Evolutionary conservation across 768 basidiomycete species (phyloP).

Genomic region (Russula vinacea): DNA sequence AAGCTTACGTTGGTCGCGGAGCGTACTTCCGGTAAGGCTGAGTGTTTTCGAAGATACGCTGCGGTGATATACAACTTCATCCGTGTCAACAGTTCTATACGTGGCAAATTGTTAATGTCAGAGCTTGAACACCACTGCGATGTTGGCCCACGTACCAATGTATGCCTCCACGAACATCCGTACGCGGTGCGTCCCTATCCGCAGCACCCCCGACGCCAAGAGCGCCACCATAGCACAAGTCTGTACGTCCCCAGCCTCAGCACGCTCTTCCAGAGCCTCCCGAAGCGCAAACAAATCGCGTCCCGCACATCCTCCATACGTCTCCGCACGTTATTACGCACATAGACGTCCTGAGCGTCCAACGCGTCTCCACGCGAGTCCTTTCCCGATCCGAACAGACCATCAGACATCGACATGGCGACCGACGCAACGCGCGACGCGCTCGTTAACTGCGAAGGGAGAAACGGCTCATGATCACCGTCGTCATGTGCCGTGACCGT

Average conservation of each 20-base stretch:
- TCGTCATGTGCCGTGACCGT: slow-evolving; percentile 55
- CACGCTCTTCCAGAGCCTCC: slow-evolving; percentile 25
- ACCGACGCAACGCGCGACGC: not conserved
- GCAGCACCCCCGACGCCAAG: slow-evolving; percentile 58
- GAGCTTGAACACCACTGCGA: not conserved
- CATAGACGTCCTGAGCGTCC: slow-evolving; percentile 16
- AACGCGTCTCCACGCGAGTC: not conserved
- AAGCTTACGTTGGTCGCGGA: slow-evolving; percentile 50
- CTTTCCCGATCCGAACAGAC: slow-evolving; percentile 17
- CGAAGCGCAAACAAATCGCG: slow-evolving; percentile 15
- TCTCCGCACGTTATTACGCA: slow-evolving; percentile 11
- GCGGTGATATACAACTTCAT: slow-evolving; percentile 61
- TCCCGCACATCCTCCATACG: slow-evolving; percentile 22
- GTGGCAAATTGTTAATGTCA: slow-evolving; percentile 6
- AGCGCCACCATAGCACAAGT: slow-evolving; percentile 72
- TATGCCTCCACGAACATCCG: slow-evolving; percentile 65
- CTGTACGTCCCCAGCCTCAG: slow-evolving; percentile 67
- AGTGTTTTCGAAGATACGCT: slow-evolving; percentile 72
- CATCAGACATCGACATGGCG: slow-evolving; percentile 25
- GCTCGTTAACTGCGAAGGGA: not conserved
- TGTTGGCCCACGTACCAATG: slow-evolving; percentile 50
- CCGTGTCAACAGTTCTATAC: slow-evolving; percentile 59
- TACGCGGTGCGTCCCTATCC: slow-evolving; percentile 44
- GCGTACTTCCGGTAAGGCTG: slow-evolving; percentile 49
- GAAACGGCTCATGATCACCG: slow-evolving; percentile 26